Percentiles rank a stretch among this genome's conserved stretches.
These are phyloP conservation scores for Meyerozyma athensensis DNA, from an alignment of 1,139 yeast species.

Conservation along the genomic window DNA sequence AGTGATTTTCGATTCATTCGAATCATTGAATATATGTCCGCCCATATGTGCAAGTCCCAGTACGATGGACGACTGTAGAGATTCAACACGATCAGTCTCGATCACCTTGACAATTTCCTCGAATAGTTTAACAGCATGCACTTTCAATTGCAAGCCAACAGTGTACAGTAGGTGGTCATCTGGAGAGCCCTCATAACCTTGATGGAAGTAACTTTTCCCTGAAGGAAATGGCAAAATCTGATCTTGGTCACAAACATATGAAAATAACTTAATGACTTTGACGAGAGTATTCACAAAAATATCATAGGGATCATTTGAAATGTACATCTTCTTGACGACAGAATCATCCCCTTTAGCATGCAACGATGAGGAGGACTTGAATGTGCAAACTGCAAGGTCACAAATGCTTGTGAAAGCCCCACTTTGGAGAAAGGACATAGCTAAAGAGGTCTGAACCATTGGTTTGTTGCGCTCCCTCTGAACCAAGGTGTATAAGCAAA, in stretches of 20 bases:
- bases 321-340: neutral
- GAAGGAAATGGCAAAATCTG: conserved; percentile 1
- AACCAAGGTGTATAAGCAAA: conserved; percentile 21
- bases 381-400: too few species aligned
- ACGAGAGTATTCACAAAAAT: neutral
- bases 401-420: conserved; percentile 29
- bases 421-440: conserved; percentile 42
- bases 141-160: neutral
- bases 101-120: neutral
- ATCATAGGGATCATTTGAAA: neutral
- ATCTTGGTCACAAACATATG: neutral
- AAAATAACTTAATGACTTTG: neutral
- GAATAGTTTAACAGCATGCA: neutral
- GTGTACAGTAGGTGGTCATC: neutral
- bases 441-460: conserved; percentile 38
- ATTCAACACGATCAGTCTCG: conserved; percentile 2
- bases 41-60: conserved; percentile 34
- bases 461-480: conserved; percentile 31
- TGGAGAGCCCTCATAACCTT: conserved; percentile 1
- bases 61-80: conserved; percentile 21
- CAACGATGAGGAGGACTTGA: neutral
- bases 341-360: neutral
- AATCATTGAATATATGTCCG: conserved; percentile 25
- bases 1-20: conserved; percentile 21
- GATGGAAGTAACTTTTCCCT: neutral